A percentile compares a stretch with the other conserved stretches of the same genome.
These are phyloP conservation scores for Lasiosphaeria hispida DNA, from an alignment of 495 filamentous ascomycete species.

Conservation along the genomic window DNA sequence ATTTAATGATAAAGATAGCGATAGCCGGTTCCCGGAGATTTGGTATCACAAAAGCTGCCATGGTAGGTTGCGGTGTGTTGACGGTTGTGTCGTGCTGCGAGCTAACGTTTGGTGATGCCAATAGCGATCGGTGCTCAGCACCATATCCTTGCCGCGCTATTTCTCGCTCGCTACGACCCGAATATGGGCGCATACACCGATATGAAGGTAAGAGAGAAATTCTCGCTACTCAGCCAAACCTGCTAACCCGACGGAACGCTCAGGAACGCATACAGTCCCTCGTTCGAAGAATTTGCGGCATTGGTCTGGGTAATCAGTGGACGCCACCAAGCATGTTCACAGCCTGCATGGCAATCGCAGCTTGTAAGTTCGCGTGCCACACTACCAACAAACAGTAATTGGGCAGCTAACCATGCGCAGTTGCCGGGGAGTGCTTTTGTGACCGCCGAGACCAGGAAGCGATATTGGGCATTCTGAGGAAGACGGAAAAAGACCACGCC, in stretches of 20 bases:
- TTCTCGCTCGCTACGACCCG: conserved; percentile 19
- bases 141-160: conserved; percentile 54
- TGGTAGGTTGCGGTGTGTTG: conserved; percentile 29
- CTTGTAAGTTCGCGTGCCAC: conserved; percentile 47
- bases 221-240: no score
- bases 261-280: conserved; percentile 43
- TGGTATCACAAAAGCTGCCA: conserved; percentile 50
- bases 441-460: conserved; percentile 39
- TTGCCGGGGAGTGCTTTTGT: conserved; percentile 10
- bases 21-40: conserved; percentile 41
- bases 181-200: background rate
- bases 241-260: no score
- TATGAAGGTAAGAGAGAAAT: background rate
- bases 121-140: conserved; percentile 53
- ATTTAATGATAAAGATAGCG: conserved; percentile 26
- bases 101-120: background rate
- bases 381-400: conserved; percentile 14
- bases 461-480: conserved; percentile 40
- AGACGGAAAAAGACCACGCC: conserved; percentile 44
- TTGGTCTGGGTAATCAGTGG: conserved; percentile 49
- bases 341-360: conserved; percentile 51
- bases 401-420: background rate
- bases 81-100: background rate
- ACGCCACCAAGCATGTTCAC: conserved; percentile 55
- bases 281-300: conserved; percentile 50